A percentile compares a stretch with the other conserved stretches of the same genome.
phyloP scores from a whole-genome alignment of 768 basidiomycete genomes.

The Kondoa malvinella region DNA sequence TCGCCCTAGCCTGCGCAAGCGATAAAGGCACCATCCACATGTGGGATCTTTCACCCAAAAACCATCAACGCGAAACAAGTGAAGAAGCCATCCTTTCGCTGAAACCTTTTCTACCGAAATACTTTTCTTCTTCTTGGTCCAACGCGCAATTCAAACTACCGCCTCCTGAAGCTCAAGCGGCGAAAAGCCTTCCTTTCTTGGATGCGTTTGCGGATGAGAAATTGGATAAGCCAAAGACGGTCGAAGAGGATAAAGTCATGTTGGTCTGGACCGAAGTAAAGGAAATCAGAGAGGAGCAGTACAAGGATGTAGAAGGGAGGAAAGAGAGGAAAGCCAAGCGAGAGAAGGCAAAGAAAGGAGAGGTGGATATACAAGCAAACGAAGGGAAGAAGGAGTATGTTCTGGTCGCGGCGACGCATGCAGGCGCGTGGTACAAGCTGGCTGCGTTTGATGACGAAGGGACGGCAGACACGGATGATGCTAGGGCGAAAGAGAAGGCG shows the following conservation, averaged over 20 bases:
- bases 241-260: neutral
- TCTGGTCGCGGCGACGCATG: conserved; percentile 66
- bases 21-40: conserved; percentile 90
- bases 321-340: neutral
- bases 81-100: conserved; percentile 63
- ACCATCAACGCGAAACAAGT: conserved; percentile 36
- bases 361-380: neutral
- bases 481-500: neutral
- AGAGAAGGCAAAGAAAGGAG: neutral
- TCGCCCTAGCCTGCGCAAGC: conserved; percentile 76
- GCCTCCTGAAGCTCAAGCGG: conserved; percentile 44
- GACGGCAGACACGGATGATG: neutral
- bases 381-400: conserved; percentile 42
- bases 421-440: conserved; percentile 82
- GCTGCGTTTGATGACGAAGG: neutral
- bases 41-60: conserved; percentile 38
- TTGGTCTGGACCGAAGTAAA: neutral
- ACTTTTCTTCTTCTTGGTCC: conserved; percentile 92
- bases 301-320: conserved; percentile 15
- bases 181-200: conserved; percentile 4
- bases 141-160: conserved; percentile 85
- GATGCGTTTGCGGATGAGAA: conserved; percentile 28
- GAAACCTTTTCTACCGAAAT: conserved; percentile 66
- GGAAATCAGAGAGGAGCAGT: conserved; percentile 8
- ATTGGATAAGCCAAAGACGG: conserved; percentile 11